Percentiles rank a stretch among this genome's conserved stretches.
Conservation (phyloP, 2,329 filamentous ascomycete genomes). For the Hypocreales sp. region DNA sequence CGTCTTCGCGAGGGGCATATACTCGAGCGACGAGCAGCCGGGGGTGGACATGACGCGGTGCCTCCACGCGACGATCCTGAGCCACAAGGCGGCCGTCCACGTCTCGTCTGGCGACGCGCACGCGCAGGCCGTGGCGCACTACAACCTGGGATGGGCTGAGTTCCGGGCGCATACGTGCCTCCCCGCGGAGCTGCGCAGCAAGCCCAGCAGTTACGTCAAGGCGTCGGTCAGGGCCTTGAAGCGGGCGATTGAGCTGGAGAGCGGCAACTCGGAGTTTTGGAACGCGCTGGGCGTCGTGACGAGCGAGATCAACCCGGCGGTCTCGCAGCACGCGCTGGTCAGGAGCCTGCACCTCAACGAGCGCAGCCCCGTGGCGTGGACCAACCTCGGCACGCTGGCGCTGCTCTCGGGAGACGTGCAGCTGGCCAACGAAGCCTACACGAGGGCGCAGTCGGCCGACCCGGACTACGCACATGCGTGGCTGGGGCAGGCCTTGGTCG, state of each 20-base stretch:
- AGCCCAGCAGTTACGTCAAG: slow-evolving; percentile 54
- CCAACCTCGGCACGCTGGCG: slow-evolving; percentile 78
- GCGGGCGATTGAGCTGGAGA: slow-evolving; percentile 85
- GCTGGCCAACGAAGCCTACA: slow-evolving; percentile 83
- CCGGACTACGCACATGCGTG: slow-evolving; percentile 88
- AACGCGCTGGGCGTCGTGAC: slow-evolving; percentile 89
- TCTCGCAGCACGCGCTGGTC: slow-evolving; percentile 87
- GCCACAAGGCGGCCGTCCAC: slow-evolving; percentile 74
- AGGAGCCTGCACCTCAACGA: slow-evolving; percentile 89
- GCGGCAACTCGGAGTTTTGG: slow-evolving; percentile 92
- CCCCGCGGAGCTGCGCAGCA: slow-evolving; percentile 34
- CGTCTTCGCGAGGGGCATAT: slow-evolving; percentile 26
- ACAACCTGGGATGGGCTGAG: slow-evolving; percentile 92
- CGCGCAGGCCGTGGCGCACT: slow-evolving; percentile 90
- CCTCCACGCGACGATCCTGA: slow-evolving; percentile 60
- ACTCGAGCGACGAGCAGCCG: slow-evolving; percentile 29
- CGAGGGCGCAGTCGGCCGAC: slow-evolving; percentile 81
- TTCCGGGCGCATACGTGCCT: slow-evolving; percentile 62
- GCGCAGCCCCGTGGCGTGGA: slow-evolving; percentile 71
- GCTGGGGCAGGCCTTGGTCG: slow-evolving; percentile 83
- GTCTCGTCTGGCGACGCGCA: slow-evolving; percentile 59
- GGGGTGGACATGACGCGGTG: slow-evolving; percentile 39
- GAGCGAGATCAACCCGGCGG: slow-evolving; percentile 67
- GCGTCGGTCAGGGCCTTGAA: slow-evolving; percentile 86
- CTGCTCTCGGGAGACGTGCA: slow-evolving; percentile 69